These are phyloP conservation scores for Ustilago cynodontis DNA, from an alignment of 1,284 basidiomycete species.

Conservation along the genomic window DNA sequence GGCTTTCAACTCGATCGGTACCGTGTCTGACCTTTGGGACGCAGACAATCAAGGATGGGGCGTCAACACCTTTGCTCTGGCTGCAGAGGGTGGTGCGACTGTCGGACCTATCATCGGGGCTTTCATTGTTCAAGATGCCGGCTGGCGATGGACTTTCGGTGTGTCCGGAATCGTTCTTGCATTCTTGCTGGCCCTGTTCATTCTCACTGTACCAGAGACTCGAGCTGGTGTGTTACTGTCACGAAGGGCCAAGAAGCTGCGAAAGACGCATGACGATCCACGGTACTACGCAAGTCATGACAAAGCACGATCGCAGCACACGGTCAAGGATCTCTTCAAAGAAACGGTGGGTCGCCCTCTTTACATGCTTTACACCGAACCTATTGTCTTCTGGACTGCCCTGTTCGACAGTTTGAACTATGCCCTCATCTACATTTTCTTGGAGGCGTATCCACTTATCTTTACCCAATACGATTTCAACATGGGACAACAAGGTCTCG, in stretches of 20 bases:
- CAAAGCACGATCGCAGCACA: slow-evolving; percentile 60
- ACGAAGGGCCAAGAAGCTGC: slow-evolving; percentile 64
- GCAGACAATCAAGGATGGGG: slow-evolving; percentile 59
- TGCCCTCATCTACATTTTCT: slow-evolving; percentile 70
- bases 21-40: slow-evolving; percentile 56
- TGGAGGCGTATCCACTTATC: slow-evolving; percentile 70
- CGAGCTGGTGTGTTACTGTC: slow-evolving; percentile 66
- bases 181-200: slow-evolving; percentile 33
- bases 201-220: slow-evolving; percentile 61
- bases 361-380: slow-evolving; percentile 67
- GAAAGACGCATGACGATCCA: slow-evolving; percentile 62
- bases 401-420: slow-evolving; percentile 66
- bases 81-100: slow-evolving; percentile 53
- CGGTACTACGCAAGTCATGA: slow-evolving; percentile 70
- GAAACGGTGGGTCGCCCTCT: slow-evolving; percentile 61
- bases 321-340: slow-evolving; percentile 39
- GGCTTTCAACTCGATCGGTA: slow-evolving; percentile 60
- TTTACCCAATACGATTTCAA: slow-evolving; percentile 63
- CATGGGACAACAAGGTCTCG: slow-evolving; percentile 45
- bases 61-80: slow-evolving; percentile 58
- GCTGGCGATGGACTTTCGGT: slow-evolving; percentile 63
- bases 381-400: slow-evolving; percentile 63
- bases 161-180: slow-evolving; percentile 52
- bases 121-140: slow-evolving; percentile 38
- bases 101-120: slow-evolving; percentile 54